phyloP scores from a whole-genome alignment of 2,329 filamentous ascomycete species.

The Cryphonectria japonica region DNA sequence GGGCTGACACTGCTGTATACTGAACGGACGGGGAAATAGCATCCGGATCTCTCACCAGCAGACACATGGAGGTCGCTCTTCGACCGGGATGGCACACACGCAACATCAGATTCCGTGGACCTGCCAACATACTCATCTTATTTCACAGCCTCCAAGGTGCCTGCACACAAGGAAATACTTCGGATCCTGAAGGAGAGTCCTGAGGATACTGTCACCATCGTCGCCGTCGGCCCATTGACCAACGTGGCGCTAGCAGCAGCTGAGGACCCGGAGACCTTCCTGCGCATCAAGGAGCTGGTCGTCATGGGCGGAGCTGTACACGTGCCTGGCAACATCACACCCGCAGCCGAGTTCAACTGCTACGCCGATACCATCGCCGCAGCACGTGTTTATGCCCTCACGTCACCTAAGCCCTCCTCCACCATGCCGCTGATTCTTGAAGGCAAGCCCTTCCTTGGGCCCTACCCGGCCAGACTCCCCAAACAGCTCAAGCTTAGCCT shows the following conservation, averaged over 20 bases:
- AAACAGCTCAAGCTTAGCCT: constrained; percentile 68
- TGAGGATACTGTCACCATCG: constrained; percentile 82
- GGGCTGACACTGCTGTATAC: neutral
- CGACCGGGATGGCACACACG: constrained; percentile 41
- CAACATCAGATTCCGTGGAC: constrained; percentile 40
- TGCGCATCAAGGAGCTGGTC: constrained; percentile 86
- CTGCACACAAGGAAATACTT: constrained; percentile 87
- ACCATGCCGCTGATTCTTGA: constrained; percentile 76
- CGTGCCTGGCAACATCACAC: constrained; percentile 79
- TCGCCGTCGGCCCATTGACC: constrained; percentile 89
- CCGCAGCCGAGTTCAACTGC: constrained; percentile 92
- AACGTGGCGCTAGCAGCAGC: constrained; percentile 89
- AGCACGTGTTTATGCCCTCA: constrained; percentile 77
- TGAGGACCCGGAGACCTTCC: constrained; percentile 85
- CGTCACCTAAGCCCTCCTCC: constrained; percentile 71
- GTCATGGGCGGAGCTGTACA: constrained; percentile 93
- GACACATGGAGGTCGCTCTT: constrained; percentile 77
- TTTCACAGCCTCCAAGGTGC: constrained; percentile 77
- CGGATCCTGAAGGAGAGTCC: constrained; percentile 81
- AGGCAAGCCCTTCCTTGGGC: constrained; percentile 53
- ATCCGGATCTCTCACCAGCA: constrained; percentile 74
- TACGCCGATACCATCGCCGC: constrained; percentile 84
- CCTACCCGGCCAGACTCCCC: constrained; percentile 68
- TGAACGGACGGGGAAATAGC: constrained; percentile 43
- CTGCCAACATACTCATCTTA: constrained; percentile 53